Evolutionary conservation across 768 basidiomycete species (phyloP), one percentile per base, ranked within the genome.

Genomic region (Boletus sp.): DNA sequence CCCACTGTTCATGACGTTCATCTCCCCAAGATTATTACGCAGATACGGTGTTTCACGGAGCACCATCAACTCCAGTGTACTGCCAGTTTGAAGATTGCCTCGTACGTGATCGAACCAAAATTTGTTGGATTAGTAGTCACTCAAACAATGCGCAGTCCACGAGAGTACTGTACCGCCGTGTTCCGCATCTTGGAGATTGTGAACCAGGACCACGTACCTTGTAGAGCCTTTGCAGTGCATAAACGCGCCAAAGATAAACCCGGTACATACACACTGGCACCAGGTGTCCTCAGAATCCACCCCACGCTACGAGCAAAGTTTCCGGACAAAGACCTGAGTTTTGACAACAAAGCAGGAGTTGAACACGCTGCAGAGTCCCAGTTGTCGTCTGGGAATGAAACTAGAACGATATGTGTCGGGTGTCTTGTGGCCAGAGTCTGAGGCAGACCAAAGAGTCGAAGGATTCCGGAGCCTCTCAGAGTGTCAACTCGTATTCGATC

Each of bases 21-120:
- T 43, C 54, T 68, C 35, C 66, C 66, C 8, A 53, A 68, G 13
- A 56, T 68, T 6, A 44, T 67, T 30, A 65, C 66, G 7, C 25
- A 65, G 47, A 37, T 34, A n/a, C n/a, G 40, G 60, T 56, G 50
- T 67, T 47, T 27, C 54, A 67, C n/a, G n/a, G 51, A 42, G 49
- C 17, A 54, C 62, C 37, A 29, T 67, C 35, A 62, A 60, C 35
- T 52, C 66, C 10, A 67, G 60, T 14, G 48, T 67, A 1, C 10
- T 50, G 25, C 25, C 25, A 5, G n/a, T 64, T 66, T n/a, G 62
- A 67, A 44, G 39, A 62, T 2, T 64, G 63, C 57, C 45, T 67
- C 43, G 65, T 66, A 38, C 37, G 62, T 51, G n/a, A 34, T 41
- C 5, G 0, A 2, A 15, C 15, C 5, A 10, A 9, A 17, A n/a